phyloP scores from a whole-genome alignment of 1,139 yeast species.

The Magnusiomyces fungicola region DNA sequence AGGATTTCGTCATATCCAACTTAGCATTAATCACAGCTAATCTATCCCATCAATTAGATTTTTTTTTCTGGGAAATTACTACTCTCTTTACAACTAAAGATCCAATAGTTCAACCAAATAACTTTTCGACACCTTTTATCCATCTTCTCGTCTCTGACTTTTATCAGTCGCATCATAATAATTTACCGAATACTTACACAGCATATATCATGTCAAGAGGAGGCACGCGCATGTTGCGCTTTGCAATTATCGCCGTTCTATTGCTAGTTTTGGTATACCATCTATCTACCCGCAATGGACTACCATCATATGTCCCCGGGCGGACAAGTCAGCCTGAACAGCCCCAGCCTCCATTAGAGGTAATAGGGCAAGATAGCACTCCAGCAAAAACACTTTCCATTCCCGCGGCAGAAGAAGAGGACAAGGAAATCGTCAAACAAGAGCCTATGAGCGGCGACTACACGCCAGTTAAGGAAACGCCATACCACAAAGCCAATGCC shows the following conservation, averaged over 20 bases:
- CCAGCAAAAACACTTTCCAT: background rate
- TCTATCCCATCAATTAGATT: no score
- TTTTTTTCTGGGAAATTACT: no score
- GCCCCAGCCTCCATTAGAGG: background rate
- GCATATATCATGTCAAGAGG: slow-evolving; percentile 35
- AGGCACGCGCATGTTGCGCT: slow-evolving; percentile 32
- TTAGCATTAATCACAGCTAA: no score
- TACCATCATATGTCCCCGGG: slow-evolving; percentile 1
- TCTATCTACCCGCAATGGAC: slow-evolving; percentile 24
- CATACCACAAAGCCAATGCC: slow-evolving; percentile 42
- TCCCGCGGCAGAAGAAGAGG: background rate
- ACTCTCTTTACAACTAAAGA: no score
- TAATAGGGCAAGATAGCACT: background rate
- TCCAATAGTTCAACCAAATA: no score
- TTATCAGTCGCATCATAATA: no score
- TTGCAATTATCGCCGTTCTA: slow-evolving; percentile 33
- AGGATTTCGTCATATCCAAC: no score
- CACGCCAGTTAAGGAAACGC: background rate
- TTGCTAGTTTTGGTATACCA: slow-evolving; percentile 34
- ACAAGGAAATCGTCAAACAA: background rate
- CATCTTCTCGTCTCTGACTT: no score
- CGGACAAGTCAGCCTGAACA: slow-evolving; percentile 1
- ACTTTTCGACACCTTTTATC: no score
- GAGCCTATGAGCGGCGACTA: background rate
- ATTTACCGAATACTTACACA: no score